These are phyloP conservation scores for Corynespora cassiicola DNA, from an alignment of 2,329 filamentous ascomycete genomes.

Conservation along the genomic window DNA sequence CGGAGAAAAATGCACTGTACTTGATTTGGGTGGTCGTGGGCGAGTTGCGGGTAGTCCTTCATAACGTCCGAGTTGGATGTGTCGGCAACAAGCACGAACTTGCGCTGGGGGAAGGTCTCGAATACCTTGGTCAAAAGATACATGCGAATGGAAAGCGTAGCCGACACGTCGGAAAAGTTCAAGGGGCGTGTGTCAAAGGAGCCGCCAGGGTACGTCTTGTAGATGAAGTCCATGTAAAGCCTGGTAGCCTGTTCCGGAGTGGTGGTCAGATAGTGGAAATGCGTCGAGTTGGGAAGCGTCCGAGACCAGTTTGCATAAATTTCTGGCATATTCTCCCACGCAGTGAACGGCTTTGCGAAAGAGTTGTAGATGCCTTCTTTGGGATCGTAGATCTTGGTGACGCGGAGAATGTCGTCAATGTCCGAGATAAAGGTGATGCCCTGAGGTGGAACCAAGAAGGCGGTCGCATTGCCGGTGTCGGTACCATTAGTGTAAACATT, in stretches of 20 bases:
- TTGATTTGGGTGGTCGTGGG: conserved; percentile 70
- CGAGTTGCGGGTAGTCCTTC: conserved; percentile 67
- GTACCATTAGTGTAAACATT: conserved; percentile 72
- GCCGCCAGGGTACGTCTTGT: conserved; percentile 76
- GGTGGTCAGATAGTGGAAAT: conserved; percentile 84
- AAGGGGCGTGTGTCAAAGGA: conserved; percentile 77
- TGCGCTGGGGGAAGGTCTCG: conserved; percentile 74
- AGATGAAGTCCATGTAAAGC: conserved; percentile 82
- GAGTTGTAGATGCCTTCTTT: conserved; percentile 78
- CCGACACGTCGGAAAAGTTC: conserved; percentile 78
- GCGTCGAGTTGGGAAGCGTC: conserved; percentile 67
- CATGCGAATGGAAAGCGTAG: conserved; percentile 73
- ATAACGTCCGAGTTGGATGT: conserved; percentile 80
- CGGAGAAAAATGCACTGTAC: conserved; percentile 80
- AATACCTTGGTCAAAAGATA: conserved; percentile 76
- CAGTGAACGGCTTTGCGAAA: conserved; percentile 72
- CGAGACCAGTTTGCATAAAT: conserved; percentile 78
- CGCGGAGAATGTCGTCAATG: conserved; percentile 80
- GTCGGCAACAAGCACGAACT: conserved; percentile 78
- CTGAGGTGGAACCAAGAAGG: conserved; percentile 73
- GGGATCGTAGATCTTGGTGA: conserved; percentile 81
- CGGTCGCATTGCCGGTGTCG: conserved; percentile 73
- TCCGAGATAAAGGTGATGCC: conserved; percentile 78
- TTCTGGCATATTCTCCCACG: conserved; percentile 81
- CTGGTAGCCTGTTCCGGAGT: conserved; percentile 79